A percentile compares a stretch with the other conserved stretches of the same genome.
These are phyloP conservation scores for Zygotorulaspora mrakii DNA, from an alignment of 1,139 yeast species.

Conservation along the genomic window DNA sequence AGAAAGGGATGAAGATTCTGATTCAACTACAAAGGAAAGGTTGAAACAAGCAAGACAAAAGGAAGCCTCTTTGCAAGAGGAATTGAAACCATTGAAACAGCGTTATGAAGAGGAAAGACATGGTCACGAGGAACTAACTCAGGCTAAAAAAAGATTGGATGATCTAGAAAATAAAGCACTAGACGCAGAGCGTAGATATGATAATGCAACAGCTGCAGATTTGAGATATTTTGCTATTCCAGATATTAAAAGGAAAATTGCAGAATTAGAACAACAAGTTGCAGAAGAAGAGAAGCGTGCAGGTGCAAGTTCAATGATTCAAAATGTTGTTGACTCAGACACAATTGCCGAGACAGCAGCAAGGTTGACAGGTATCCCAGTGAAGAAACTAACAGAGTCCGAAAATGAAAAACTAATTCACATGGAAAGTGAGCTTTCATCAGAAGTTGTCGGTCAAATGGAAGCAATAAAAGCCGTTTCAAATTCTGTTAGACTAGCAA, in stretches of 20 bases:
- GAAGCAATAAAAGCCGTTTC: slow-evolving; percentile 97
- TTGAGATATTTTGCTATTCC: slow-evolving; percentile 96
- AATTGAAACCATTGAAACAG: slow-evolving; percentile 79
- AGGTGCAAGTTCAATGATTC: slow-evolving; percentile 62
- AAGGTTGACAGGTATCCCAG: slow-evolving; percentile 96
- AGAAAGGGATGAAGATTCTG: slow-evolving; percentile 93
- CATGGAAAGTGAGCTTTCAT: slow-evolving; percentile 84
- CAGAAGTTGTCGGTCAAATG: slow-evolving; percentile 89
- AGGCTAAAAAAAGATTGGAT: slow-evolving; percentile 85
- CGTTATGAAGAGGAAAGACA: slow-evolving; percentile 83
- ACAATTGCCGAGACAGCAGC: slow-evolving; percentile 98
- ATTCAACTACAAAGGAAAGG: slow-evolving; percentile 80
- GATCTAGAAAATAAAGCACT: slow-evolving; percentile 88
- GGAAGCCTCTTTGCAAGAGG: slow-evolving; percentile 81
- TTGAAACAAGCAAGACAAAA: slow-evolving; percentile 71
- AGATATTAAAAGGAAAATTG: slow-evolving; percentile 74
- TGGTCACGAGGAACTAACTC: slow-evolving; percentile 85
- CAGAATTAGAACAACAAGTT: slow-evolving; percentile 66
- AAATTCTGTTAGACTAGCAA: slow-evolving; percentile 84
- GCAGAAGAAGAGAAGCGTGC: slow-evolving; percentile 70
- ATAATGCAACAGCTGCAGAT: slow-evolving; percentile 92
- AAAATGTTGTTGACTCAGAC: slow-evolving; percentile 87
- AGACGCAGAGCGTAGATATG: slow-evolving; percentile 97
- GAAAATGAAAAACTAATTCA: slow-evolving; percentile 89
- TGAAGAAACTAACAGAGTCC: slow-evolving; percentile 89